Evolutionary conservation across 2,329 filamentous ascomycete species (phyloP), one percentile per base, ranked within the genome.

Genomic region (Eurotiales sp.): DNA sequence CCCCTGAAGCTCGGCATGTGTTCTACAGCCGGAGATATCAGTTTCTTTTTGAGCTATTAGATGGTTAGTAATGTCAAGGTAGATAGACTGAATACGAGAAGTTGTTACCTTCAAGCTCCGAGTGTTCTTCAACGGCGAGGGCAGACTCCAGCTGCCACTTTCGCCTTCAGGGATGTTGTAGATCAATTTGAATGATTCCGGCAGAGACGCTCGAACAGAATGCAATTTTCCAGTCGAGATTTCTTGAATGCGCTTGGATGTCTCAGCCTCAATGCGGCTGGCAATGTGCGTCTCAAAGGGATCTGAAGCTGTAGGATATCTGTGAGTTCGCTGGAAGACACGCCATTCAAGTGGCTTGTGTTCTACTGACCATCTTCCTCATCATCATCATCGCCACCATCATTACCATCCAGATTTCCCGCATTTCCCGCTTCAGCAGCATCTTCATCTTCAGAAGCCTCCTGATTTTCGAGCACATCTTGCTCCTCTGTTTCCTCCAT

Each of bases 211-310:
- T 53, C 72, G 77, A 25, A 67, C 65, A 10, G 64, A 67, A 6
- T 64, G 64, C 80, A 79, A 83, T 55, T 76, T 69, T 40, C 75
- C 77, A 10, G 71, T 64, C 6, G 70, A 63, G 25, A 76, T 71
- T 17, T 72, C 68, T 53, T 77, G 70, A 30, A 81, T 62, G 30
- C 70, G 80, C 58, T 72, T 71, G 1, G 77, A 72, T 7, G 90
- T 71, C 37, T 79, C 69, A 5, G 78, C 75, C 44, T 87, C 81
- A 41, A 91, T 80, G 0, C 84, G 82, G 37, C 77, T 77, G 29
- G 83, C 81, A 65, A 95, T 95, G 69, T 96, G 92, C 7, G 75
- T 72, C 56, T 93, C 87, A 62, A 95, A 96, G 0, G 89, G 86
- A 66, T 95, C 88, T 4, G 71, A 40, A 17, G 25, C 52, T 54